Conservation (phyloP, 805 yeast genomes). For the Ogataea methylovora region DNA sequence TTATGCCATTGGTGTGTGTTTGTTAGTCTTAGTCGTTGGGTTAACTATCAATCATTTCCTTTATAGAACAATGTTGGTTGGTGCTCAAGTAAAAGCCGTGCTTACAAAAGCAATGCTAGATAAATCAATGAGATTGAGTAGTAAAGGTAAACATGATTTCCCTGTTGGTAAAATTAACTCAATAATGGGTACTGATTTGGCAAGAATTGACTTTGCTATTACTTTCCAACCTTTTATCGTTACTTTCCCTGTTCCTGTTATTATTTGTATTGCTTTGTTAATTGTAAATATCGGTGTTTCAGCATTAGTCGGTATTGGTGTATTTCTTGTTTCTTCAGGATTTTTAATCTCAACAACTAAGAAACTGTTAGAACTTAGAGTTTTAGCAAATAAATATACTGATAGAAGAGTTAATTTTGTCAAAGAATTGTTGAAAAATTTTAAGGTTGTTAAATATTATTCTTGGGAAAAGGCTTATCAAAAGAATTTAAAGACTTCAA, state of each 20-base stretch:
- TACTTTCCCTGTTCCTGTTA: conserved; percentile 51
- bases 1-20: conserved; percentile 56
- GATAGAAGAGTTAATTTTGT: conserved; percentile 71
- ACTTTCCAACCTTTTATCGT: conserved; percentile 55
- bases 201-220: conserved; percentile 61
- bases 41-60: conserved; percentile 48
- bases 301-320: conserved; percentile 65
- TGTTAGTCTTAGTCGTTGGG: conserved; percentile 39
- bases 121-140: conserved; percentile 51
- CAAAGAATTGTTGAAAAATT: conserved; percentile 70
- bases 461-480: conserved; percentile 85
- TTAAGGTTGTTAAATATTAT: conserved; percentile 78
- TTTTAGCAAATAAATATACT: conserved; percentile 52
- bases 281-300: conserved; percentile 63
- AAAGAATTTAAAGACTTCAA: conserved; percentile 41
- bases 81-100: conserved; percentile 58
- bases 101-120: conserved; percentile 56
- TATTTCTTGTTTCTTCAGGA: conserved; percentile 41
- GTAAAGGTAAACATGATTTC: conserved; percentile 51
- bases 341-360: conserved; percentile 39
- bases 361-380: conserved; percentile 45
- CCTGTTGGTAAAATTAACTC: conserved; percentile 70
- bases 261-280: conserved; percentile 55
- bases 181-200: conserved; percentile 63
- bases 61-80: conserved; percentile 46